These are phyloP conservation scores for Myxozyma lipomycoides DNA, from an alignment of 805 yeast genomes.

Conservation along the genomic window DNA sequence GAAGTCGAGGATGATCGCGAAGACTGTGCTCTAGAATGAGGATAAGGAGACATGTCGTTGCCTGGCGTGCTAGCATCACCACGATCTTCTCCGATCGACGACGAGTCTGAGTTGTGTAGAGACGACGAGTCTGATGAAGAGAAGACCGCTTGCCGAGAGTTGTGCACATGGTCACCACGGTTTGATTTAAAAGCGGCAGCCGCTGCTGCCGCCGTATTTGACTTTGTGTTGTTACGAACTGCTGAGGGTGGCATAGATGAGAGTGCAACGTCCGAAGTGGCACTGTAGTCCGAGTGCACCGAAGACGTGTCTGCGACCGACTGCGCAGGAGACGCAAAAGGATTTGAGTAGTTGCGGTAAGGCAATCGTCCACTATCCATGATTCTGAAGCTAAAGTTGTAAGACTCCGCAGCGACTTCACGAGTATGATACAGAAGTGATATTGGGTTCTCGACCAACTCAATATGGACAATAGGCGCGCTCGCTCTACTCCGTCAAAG, in stretches of 20 bases:
- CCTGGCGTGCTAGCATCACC: slow-evolving; percentile 1
- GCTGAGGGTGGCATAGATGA: not conserved
- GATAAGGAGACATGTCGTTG: slow-evolving; percentile 3
- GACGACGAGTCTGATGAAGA: slow-evolving; percentile 16
- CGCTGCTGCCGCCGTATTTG: slow-evolving; percentile 6
- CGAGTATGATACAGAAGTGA: not conserved
- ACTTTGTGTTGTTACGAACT: not conserved
- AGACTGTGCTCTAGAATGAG: slow-evolving; percentile 9
- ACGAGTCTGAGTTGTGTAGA: slow-evolving; percentile 1
- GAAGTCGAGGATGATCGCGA: slow-evolving; percentile 11
- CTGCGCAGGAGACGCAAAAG: slow-evolving; percentile 25
- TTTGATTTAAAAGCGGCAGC: slow-evolving; percentile 12
- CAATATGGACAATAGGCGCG: too few relatives aligned
- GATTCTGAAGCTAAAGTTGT: too few relatives aligned
- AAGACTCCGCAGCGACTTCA: not conserved
- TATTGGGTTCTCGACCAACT: too few relatives aligned
- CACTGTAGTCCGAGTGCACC: slow-evolving; percentile 20
- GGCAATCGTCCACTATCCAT: too few relatives aligned
- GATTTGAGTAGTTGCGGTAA: slow-evolving; percentile 3
- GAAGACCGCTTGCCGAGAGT: slow-evolving; percentile 25
- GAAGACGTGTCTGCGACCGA: slow-evolving; percentile 19
- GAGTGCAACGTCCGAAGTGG: slow-evolving; percentile 19
- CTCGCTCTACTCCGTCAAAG: too few relatives aligned
- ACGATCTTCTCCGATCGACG: slow-evolving; percentile 8
- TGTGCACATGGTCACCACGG: slow-evolving; percentile 23